Base-by-base conservation (phyloP, 1,139 yeast species). In the Debaryomyces fabryi region DNA sequence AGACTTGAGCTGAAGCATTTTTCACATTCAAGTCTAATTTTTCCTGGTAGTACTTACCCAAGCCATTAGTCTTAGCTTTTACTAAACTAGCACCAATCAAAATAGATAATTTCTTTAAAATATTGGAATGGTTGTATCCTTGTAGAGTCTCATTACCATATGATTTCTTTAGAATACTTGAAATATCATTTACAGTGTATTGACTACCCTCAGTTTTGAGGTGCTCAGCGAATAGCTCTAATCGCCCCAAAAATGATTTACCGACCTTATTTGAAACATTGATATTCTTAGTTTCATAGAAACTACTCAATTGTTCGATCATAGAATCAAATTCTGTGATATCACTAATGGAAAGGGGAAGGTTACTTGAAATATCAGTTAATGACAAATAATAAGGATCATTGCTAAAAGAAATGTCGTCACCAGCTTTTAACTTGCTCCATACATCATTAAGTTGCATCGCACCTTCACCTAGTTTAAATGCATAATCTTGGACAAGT, bases 301-400 rank as follows among this genome's bases (percentile, higher is more conserved):
- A 76, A 2, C 57, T 65, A 16, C 63, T 58, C 30, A 83, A 60
- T 52, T 83, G 85, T 3, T 65, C 68, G 23, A 82, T 52, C 85
- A 83, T 78, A 20, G 75, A 67, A 47, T 79, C 82, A 33, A 80
- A 63, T 53, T 81, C 85, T 1, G 58, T 58, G 3, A 77, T 49
- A 42, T 74, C 72, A 3, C 56, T 49, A 2, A 77, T 57, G 3
- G 45, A 37, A 4, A 55, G 47, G 1, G 75, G 74, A 8, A 63
- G 49, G 9, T 51, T 52, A 6, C 52, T 48, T 4, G 67, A 59
- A 6, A 71, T 55, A 20, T 68, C 67, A 23, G 64, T 51, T 47
- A 77, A 52, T 0, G 74, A 60, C 10, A 50, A 30, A 54, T 52
- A 51, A 42, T 37, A 44, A 4, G 49, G 48, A 12, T 38, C 49